A percentile compares a stretch with the other conserved stretches of the same genome.
phyloP scores from a whole-genome alignment of 129 eudicot species.

The Rutidosis leptorrhynchoides region DNA sequence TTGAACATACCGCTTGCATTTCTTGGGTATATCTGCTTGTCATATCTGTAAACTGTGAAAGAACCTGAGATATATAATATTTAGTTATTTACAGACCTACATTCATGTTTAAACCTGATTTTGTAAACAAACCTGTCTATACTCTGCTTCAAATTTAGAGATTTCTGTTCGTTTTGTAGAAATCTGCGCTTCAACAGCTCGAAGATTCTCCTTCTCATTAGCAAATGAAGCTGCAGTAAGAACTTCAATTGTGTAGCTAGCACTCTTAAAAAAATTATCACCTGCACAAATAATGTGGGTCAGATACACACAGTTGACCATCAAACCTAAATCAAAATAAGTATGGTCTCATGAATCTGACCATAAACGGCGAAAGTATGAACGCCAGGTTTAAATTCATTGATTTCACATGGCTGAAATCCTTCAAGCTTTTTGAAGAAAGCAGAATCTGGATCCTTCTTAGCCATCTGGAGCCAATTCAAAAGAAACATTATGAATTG shows the following conservation, averaged over 20 bases:
- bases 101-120: background rate
- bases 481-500: background rate
- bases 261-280: slow-evolving; percentile 90
- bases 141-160: slow-evolving; percentile 86
- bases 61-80: slow-evolving; percentile 53
- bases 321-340: background rate
- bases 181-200: slow-evolving; percentile 74
- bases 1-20: slow-evolving; percentile 76
- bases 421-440: slow-evolving; percentile 87
- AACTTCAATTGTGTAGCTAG: slow-evolving; percentile 82
- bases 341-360: slow-evolving; percentile 22
- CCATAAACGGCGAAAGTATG: slow-evolving; percentile 95
- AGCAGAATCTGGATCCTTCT: slow-evolving; percentile 80
- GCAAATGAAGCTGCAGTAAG: slow-evolving; percentile 62
- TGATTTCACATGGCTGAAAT: slow-evolving; percentile 92
- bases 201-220: slow-evolving; percentile 71
- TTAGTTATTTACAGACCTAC: background rate
- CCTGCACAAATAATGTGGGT: slow-evolving; percentile 40
- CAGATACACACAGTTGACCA: background rate
- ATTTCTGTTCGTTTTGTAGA: slow-evolving; percentile 80
- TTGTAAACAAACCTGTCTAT: slow-evolving; percentile 63
- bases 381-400: slow-evolving; percentile 71
- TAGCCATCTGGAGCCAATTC: slow-evolving; percentile 56
- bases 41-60: slow-evolving; percentile 91
- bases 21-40: slow-evolving; percentile 82